Evolutionary conservation across 2,329 filamentous ascomycete species (phyloP).

Genomic region (Hypoxylon sp.): DNA sequence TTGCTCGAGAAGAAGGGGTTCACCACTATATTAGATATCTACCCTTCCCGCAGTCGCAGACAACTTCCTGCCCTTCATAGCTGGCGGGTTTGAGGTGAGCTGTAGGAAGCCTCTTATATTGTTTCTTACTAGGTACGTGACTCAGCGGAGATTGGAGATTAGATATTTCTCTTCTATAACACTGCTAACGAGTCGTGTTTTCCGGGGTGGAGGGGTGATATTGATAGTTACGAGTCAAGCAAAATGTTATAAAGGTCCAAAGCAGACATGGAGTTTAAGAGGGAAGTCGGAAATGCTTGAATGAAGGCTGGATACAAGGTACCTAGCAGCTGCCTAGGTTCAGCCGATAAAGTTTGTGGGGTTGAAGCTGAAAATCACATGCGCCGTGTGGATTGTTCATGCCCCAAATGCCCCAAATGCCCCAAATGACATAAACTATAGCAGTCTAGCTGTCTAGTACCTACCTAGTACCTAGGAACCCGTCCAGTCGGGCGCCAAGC

Average conservation of each 20-base stretch:
- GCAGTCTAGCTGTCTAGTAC: not conserved
- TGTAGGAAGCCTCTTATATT: not conserved
- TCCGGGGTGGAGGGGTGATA: not conserved
- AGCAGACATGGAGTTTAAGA: not conserved
- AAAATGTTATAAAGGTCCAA: not conserved
- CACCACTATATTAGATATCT: not conserved
- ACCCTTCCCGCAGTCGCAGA: not conserved
- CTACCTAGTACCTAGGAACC: slow-evolving; percentile 17
- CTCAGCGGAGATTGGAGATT: not conserved
- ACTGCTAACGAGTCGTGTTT: not conserved
- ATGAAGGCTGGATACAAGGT: not conserved
- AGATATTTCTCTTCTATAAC: not conserved
- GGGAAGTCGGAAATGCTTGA: not conserved
- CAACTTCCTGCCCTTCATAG: not conserved
- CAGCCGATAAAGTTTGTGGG: slow-evolving; percentile 38
- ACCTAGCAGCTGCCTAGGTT: not conserved
- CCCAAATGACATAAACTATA: slow-evolving; percentile 22
- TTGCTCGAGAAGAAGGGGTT: not conserved
- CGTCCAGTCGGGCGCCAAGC: slow-evolving; percentile 28
- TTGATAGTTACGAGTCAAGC: not conserved
- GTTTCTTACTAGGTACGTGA: no score
- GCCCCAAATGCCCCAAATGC: slow-evolving; percentile 32
- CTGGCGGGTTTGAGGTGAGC: not conserved
- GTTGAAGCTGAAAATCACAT: slow-evolving; percentile 36
- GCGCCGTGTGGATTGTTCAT: slow-evolving; percentile 25